phyloP scores from a whole-genome alignment of 768 basidiomycete genomes.

The Tylopilus plumbeoviolaceoides region DNA sequence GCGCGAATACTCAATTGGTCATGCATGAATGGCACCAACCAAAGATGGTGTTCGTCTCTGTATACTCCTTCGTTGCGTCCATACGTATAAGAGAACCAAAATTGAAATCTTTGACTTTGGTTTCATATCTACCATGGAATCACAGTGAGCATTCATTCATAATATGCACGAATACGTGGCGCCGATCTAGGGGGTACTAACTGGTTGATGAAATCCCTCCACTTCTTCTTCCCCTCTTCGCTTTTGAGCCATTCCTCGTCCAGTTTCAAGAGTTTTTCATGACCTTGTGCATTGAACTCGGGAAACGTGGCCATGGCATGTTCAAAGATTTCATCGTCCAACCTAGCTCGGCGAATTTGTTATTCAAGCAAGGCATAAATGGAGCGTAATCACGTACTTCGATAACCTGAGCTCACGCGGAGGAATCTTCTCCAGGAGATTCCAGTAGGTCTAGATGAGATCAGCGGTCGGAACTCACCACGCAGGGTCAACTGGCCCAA shows the following conservation, averaged over 20 bases:
- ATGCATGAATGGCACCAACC: constrained; percentile 43
- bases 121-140: constrained; percentile 63
- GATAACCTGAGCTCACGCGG: constrained; percentile 79
- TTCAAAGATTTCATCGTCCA: constrained; percentile 89
- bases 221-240: constrained; percentile 77
- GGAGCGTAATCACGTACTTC: constrained; percentile 47
- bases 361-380: constrained; percentile 6
- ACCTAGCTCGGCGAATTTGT: constrained; percentile 37
- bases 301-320: constrained; percentile 78
- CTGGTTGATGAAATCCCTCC: constrained; percentile 84
- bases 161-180: not conserved
- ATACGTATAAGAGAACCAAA: constrained; percentile 93
- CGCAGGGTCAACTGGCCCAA: constrained; percentile 1
- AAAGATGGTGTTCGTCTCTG: constrained; percentile 90
- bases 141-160: constrained; percentile 8
- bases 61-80: constrained; percentile 77
- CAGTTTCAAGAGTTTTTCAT: constrained; percentile 50
- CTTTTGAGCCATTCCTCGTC: constrained; percentile 96
- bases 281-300: constrained; percentile 53
- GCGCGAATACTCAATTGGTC: not conserved
- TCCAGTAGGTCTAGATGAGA: constrained; percentile 81
- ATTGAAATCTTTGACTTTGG: constrained; percentile 90
- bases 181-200: constrained; percentile 32
- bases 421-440: constrained; percentile 75
- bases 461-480: constrained; percentile 10